Percentiles rank a stretch among this genome's conserved stretches.
Conservation (phyloP, 441 rosid species). For the Pelargonium australe region DNA sequence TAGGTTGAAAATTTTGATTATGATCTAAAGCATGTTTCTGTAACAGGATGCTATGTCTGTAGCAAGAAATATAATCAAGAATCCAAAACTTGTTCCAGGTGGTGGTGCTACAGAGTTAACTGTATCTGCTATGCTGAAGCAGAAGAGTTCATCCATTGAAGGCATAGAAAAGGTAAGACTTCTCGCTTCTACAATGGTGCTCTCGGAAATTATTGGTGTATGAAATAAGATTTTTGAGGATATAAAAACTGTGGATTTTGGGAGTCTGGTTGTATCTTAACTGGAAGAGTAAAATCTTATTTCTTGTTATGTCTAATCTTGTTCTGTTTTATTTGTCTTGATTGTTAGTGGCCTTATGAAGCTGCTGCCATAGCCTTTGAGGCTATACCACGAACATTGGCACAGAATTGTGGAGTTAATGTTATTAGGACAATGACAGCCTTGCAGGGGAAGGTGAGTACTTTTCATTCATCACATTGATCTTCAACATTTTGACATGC, state of each 20-base stretch:
- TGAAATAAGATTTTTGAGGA: neutral
- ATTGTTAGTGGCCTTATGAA: constrained; percentile 87
- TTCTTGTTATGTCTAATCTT: neutral
- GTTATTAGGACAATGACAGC: constrained; percentile 91
- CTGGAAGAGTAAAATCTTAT: neutral
- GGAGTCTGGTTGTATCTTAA: neutral
- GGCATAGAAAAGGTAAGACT: constrained; percentile 76
- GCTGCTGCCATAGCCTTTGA: constrained; percentile 94
- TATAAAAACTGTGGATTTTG: neutral
- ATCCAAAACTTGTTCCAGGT: constrained; percentile 92
- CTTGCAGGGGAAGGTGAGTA: constrained; percentile 70
- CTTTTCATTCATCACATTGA: neutral
- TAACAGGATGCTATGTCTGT: constrained; percentile 90
- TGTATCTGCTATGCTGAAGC: constrained; percentile 79
- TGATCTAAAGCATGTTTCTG: constrained; percentile 19
- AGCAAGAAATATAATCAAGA: constrained; percentile 88
- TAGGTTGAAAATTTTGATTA: neutral
- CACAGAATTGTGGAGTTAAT: constrained; percentile 92
- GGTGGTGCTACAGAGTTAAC: constrained; percentile 91
- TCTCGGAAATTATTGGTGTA: neutral
- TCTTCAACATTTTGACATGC: neutral
- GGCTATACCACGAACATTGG: constrained; percentile 84
- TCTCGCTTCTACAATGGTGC: neutral
- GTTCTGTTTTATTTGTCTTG: neutral
- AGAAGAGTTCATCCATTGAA: constrained; percentile 79